Percentiles rank a stretch among this genome's conserved stretches.
Evolutionary conservation across 805 yeast species (phyloP).

Genomic region (Brettanomyces sp.): DNA sequence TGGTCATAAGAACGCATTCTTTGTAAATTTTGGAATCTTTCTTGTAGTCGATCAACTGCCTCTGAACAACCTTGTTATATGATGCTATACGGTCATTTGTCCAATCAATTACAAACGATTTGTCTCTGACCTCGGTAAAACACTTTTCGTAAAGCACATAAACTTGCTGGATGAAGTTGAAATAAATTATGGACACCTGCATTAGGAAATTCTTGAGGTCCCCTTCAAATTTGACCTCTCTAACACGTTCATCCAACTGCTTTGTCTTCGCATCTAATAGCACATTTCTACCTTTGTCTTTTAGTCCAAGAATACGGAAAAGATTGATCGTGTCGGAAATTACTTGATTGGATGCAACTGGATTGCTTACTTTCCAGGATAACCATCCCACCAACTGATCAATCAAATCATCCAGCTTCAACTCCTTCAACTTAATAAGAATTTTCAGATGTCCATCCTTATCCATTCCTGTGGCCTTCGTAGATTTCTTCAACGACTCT

Average conservation of each 20-base stretch:
- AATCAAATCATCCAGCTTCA: conserved; percentile 18
- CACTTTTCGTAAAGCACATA: conserved; percentile 43
- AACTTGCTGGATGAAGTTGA: conserved; percentile 52
- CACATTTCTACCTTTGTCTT: conserved; percentile 38
- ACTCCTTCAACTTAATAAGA: conserved; percentile 6
- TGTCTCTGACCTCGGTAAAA: conserved; percentile 25
- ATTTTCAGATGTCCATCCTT: conserved; percentile 9
- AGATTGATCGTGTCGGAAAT: conserved; percentile 19
- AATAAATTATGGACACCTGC: conserved; percentile 54
- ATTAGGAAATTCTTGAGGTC: conserved; percentile 44
- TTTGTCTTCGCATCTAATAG: conserved; percentile 39
- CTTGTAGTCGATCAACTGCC: conserved; percentile 59
- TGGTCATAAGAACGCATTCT: conserved; percentile 45
- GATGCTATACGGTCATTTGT: conserved; percentile 51
- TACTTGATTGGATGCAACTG: conserved; percentile 10
- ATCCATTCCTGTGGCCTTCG: conserved; percentile 9
- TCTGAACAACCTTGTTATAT: conserved; percentile 50
- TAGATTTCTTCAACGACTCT: conserved; percentile 9
- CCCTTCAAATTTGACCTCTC: conserved; percentile 46
- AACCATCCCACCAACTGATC: conserved; percentile 13
- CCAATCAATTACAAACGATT: conserved; percentile 58
- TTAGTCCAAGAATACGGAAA: conserved; percentile 30
- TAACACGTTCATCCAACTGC: conserved; percentile 36
- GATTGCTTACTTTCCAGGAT: conserved; percentile 14
- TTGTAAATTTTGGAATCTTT: conserved; percentile 42